A percentile compares a stretch with the other conserved stretches of the same genome.
phyloP scores from a whole-genome alignment of 192 early-diverging fungal genomes.

The Backusella westeae region DNA sequence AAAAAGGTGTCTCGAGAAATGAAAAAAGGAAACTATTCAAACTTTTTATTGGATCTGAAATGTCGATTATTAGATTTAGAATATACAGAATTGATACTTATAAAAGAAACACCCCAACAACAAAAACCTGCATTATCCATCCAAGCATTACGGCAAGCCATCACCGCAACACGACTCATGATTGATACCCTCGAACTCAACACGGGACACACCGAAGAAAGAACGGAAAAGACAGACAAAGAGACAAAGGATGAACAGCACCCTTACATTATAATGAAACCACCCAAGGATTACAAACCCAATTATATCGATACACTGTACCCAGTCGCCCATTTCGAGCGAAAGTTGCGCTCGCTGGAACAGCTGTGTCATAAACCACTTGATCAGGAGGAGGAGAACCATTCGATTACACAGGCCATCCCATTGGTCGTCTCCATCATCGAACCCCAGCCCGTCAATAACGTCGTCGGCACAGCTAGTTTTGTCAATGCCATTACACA shows the following conservation, averaged over 20 bases:
- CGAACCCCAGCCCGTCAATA: background rate
- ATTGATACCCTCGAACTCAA: constrained; percentile 28
- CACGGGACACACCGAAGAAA: background rate
- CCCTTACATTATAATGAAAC: constrained; percentile 1
- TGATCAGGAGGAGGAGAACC: background rate
- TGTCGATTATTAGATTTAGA: constrained; percentile 47
- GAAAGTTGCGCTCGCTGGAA: constrained; percentile 27
- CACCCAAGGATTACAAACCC: constrained; percentile 20
- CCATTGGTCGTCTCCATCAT: constrained; percentile 25
- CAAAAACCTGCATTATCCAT: constrained; percentile 18
- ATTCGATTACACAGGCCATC: background rate
- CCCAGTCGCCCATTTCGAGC: constrained; percentile 31
- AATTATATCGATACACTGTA: constrained; percentile 28
- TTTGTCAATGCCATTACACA: constrained; percentile 14
- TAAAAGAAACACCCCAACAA: background rate
- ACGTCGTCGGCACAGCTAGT: background rate
- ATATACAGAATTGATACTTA: constrained; percentile 31
- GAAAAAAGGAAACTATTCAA: constrained; percentile 50
- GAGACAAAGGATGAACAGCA: background rate
- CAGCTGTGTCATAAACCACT: constrained; percentile 32
- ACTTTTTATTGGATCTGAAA: constrained; percentile 47
- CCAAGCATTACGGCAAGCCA: constrained; percentile 28
- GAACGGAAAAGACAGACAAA: background rate
- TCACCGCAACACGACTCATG: constrained; percentile 19
- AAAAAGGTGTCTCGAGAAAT: constrained; percentile 36